A percentile compares a stretch with the other conserved stretches of the same genome.
Conservation (phyloP, 345 rosid species). For the Euclidium syriacum region DNA sequence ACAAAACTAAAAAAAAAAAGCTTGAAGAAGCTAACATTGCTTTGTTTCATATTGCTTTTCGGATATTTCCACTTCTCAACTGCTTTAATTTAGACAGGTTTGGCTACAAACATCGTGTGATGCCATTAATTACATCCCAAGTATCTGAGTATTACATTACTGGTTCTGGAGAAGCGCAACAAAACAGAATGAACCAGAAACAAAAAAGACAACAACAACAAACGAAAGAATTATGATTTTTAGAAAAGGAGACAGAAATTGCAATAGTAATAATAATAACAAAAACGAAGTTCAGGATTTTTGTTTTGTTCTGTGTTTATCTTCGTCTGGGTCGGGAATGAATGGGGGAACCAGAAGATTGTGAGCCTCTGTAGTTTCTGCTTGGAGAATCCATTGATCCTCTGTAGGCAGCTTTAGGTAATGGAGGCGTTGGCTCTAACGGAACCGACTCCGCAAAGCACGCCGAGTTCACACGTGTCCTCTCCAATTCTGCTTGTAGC, state of each 20-base stretch:
- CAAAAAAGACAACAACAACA: background rate
- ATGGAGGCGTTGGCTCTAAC: conserved; percentile 53
- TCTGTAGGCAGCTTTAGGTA: conserved; percentile 60
- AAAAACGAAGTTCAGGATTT: too few species aligned
- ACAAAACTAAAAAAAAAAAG: too few species aligned
- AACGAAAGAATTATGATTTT: background rate
- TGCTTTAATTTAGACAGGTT: background rate
- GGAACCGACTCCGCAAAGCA: conserved; percentile 75
- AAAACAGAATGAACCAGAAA: background rate
- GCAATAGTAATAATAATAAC: background rate
- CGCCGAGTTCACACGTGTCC: conserved; percentile 86
- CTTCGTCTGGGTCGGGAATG: conserved; percentile 53
- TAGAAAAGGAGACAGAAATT: background rate
- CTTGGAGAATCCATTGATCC: conserved; percentile 69
- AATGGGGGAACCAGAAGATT: conserved; percentile 54
- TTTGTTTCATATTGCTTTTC: background rate
- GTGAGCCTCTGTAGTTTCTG: conserved; percentile 42
- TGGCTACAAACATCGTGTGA: background rate
- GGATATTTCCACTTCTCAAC: background rate
- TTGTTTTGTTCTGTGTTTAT: conserved; percentile 26
- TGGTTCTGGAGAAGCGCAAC: background rate
- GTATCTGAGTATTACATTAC: background rate
- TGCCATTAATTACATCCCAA: conserved; percentile 8
- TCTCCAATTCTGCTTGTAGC: conserved; percentile 80
- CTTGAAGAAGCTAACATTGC: conserved; percentile 7